Evolutionary conservation across 305 asterid genomes (phyloP).

Genomic region (Fraxinus ornus): DNA sequence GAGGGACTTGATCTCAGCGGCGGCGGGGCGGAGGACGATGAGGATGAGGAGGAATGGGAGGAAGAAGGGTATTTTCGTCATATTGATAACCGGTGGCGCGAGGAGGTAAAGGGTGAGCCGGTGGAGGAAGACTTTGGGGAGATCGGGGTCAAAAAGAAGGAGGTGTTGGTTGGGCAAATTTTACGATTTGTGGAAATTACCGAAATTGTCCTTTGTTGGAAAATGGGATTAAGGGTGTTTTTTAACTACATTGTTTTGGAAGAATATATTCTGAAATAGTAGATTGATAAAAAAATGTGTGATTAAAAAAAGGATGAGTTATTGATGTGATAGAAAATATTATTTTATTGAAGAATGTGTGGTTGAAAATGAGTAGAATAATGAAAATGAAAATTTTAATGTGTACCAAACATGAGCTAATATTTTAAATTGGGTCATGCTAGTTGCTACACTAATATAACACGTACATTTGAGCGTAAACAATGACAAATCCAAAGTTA

Average conservation of each 20-base stretch:
- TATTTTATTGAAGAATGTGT: too few species aligned
- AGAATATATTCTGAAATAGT: too few species aligned
- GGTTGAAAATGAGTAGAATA: too few species aligned
- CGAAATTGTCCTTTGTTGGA: neutral
- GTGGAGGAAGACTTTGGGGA: conserved; percentile 12
- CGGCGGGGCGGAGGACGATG: conserved; percentile 38
- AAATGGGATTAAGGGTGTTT: neutral
- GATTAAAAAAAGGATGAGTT: too few species aligned
- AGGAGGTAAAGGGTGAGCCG: neutral
- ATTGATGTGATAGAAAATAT: too few species aligned
- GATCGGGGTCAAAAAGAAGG: conserved; percentile 11
- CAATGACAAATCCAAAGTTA: too few species aligned
- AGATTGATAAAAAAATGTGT: too few species aligned
- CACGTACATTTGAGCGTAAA: neutral
- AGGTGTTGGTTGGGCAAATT: conserved; percentile 22
- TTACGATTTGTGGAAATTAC: conserved; percentile 8
- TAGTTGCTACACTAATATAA: neutral
- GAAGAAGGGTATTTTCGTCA: conserved; percentile 49
- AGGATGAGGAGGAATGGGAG: conserved; percentile 35
- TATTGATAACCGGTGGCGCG: conserved; percentile 27
- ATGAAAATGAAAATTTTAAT: too few species aligned
- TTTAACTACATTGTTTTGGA: too few species aligned
- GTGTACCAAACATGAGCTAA: too few species aligned
- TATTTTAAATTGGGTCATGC: neutral
- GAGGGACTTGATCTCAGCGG: conserved; percentile 78